These are phyloP conservation scores for Monosporascus ibericus DNA, from an alignment of 2,329 filamentous ascomycete genomes.

Conservation along the genomic window DNA sequence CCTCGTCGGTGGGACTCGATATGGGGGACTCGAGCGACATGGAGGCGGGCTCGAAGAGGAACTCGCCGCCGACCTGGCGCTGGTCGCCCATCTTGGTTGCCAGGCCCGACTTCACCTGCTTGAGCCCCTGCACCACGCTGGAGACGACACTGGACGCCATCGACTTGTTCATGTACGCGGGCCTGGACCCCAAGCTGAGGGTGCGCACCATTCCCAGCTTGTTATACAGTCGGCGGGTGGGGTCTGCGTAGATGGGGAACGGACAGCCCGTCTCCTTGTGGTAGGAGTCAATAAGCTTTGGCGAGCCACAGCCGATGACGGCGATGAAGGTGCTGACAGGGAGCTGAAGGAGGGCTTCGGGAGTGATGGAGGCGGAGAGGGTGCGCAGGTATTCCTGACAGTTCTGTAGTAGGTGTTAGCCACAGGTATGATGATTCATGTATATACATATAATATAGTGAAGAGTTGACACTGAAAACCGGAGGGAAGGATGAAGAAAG, in stretches of 20 bases:
- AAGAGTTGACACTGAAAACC: neutral
- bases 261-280: conserved; percentile 54
- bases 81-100: conserved; percentile 59
- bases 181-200: conserved; percentile 50
- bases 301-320: conserved; percentile 68
- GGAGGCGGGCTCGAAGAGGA: conserved; percentile 58
- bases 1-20: conserved; percentile 27
- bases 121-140: conserved; percentile 55
- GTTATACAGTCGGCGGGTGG: conserved; percentile 58
- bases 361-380: conserved; percentile 53
- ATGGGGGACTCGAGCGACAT: conserved; percentile 37
- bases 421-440: conserved; percentile 1
- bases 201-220: conserved; percentile 64
- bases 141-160: conserved; percentile 43
- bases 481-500: neutral
- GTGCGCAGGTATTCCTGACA: conserved; percentile 69
- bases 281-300: conserved; percentile 63
- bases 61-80: conserved; percentile 69
- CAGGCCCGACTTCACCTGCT: conserved; percentile 49
- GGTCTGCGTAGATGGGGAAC: conserved; percentile 75
- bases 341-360: conserved; percentile 41
- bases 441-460: neutral
- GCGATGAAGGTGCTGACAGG: conserved; percentile 56
- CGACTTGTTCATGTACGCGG: conserved; percentile 56
- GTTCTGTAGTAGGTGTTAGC: conserved; percentile 40